phyloP scores from a whole-genome alignment of 2,329 filamentous ascomycete species.

The Erysiphe pulchra region DNA sequence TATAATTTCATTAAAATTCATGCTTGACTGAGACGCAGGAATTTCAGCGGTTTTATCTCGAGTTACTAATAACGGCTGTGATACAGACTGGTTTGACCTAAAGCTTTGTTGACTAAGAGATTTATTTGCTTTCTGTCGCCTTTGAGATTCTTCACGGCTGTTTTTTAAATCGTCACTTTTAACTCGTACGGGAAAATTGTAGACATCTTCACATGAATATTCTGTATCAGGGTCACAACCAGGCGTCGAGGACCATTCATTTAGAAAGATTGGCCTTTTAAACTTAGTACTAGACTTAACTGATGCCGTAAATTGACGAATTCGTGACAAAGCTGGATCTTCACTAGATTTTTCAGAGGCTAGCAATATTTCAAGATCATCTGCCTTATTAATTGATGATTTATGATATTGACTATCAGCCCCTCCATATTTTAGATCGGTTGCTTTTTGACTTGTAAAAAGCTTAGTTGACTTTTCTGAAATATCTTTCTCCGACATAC shows the following conservation, averaged over 20 bases:
- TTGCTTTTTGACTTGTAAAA: slow-evolving; percentile 1
- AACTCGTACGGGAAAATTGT: slow-evolving; percentile 3
- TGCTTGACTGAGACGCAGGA: slow-evolving; percentile 20
- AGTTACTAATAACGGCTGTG: slow-evolving; percentile 6
- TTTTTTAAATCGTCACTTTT: slow-evolving; percentile 5
- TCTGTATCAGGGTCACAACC: slow-evolving; percentile 13
- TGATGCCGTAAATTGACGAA: slow-evolving; percentile 14
- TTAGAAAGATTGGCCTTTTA: slow-evolving; percentile 11
- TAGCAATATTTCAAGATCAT: slow-evolving; percentile 8
- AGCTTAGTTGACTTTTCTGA: slow-evolving; percentile 5
- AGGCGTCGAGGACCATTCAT: slow-evolving; percentile 14
- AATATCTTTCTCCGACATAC: background rate
- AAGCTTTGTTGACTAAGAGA: slow-evolving; percentile 7
- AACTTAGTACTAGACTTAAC: slow-evolving; percentile 11
- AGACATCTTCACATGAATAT: slow-evolving; percentile 6
- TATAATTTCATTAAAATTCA: slow-evolving; percentile 22
- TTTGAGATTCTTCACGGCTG: slow-evolving; percentile 3
- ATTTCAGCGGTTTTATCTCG: slow-evolving; percentile 5
- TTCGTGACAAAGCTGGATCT: slow-evolving; percentile 13
- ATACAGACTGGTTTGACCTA: slow-evolving; percentile 11
- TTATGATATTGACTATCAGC: background rate
- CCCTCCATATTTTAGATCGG: background rate
- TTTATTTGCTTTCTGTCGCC: slow-evolving; percentile 7
- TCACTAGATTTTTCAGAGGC: slow-evolving; percentile 6
- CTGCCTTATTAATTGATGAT: slow-evolving; percentile 7